A percentile compares a stretch with the other conserved stretches of the same genome.
phyloP scores from a whole-genome alignment of 2,329 filamentous ascomycete species.

The Calonectria ilicicola region DNA sequence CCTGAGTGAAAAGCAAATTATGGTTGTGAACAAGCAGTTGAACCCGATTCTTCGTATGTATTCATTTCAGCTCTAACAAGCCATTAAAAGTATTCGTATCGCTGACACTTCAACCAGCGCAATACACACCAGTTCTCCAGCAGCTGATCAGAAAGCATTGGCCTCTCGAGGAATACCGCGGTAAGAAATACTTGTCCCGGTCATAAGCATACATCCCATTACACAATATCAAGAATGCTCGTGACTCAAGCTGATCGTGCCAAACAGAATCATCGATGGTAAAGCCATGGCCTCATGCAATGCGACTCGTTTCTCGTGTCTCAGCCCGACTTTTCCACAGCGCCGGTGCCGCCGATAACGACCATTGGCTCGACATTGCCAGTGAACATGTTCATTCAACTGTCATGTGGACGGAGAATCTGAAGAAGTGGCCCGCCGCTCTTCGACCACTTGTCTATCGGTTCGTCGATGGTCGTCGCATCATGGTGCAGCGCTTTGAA shows the following conservation, averaged over 20 bases:
- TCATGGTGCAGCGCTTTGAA: conserved; percentile 11
- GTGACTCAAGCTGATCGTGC: background rate
- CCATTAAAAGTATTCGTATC: background rate
- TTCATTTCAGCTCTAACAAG: too few relatives aligned
- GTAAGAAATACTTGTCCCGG: background rate
- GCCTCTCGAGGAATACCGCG: background rate
- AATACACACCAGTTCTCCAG: conserved; percentile 13
- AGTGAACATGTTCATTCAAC: conserved; percentile 17
- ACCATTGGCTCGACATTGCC: conserved; percentile 19
- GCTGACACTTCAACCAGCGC: background rate
- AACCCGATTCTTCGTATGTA: conserved; percentile 19
- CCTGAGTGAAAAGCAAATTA: conserved; percentile 14
- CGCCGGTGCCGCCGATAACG: conserved; percentile 11
- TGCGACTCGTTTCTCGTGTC: conserved; percentile 8
- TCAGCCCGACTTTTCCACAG: conserved; percentile 19
- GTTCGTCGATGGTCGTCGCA: conserved; percentile 8
- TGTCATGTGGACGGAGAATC: conserved; percentile 14
- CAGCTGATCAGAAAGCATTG: conserved; percentile 12
- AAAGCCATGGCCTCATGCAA: conserved; percentile 7
- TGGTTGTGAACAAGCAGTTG: conserved; percentile 16
- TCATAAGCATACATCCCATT: background rate
- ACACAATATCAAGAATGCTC: background rate
- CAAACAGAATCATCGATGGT: background rate
- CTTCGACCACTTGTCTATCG: conserved; percentile 20
- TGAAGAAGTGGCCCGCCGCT: conserved; percentile 12